phyloP scores from a whole-genome alignment of 2,329 filamentous ascomycete genomes.

The Ascocoryne sarcoides region DNA sequence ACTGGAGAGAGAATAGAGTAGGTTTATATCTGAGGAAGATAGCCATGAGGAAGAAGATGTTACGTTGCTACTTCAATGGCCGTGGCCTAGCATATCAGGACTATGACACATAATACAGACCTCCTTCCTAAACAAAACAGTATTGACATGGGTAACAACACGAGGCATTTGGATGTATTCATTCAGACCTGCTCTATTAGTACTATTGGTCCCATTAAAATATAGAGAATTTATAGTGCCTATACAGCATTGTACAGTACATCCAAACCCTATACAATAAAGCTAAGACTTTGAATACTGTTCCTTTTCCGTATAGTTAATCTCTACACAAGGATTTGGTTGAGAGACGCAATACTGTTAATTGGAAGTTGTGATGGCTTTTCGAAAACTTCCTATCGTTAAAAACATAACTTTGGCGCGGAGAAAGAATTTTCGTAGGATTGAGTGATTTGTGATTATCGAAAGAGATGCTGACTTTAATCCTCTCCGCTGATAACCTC shows the following conservation, averaged over 20 bases:
- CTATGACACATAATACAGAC: background rate
- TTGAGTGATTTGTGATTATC: background rate
- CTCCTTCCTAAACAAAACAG: background rate
- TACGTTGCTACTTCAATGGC: background rate
- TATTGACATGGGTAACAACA: background rate
- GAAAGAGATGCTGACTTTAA: background rate
- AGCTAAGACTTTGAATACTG: background rate
- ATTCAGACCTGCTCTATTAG: background rate
- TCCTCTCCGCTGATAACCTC: background rate
- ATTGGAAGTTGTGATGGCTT: background rate
- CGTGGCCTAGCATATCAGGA: background rate
- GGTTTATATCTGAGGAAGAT: background rate
- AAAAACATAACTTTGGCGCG: too few species aligned
- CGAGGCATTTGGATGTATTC: background rate
- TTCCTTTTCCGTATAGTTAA: background rate
- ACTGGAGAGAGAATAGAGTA: background rate
- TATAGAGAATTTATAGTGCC: background rate
- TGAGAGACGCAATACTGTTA: background rate
- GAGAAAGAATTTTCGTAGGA: too few species aligned
- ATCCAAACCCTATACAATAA: background rate
- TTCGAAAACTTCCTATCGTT: too few species aligned
- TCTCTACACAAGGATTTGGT: background rate
- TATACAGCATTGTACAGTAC: background rate
- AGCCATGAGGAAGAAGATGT: background rate
- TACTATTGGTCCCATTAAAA: background rate